These are phyloP conservation scores for Lepidium sativum DNA, from an alignment of 345 rosid species.

Conservation along the genomic window DNA sequence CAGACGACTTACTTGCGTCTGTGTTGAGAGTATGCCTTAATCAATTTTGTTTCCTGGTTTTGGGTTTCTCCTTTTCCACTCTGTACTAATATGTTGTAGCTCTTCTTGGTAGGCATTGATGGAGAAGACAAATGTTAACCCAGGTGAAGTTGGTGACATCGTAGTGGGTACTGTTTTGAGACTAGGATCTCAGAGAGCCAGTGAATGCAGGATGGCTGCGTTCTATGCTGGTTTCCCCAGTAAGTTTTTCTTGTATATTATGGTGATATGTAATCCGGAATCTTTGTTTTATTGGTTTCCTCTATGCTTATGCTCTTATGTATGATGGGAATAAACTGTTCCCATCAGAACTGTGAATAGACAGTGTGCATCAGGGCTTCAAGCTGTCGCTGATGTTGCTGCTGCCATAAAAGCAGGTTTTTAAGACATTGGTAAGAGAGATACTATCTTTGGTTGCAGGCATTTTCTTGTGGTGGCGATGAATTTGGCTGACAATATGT, in stretches of 20 bases:
- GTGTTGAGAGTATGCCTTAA: constrained; percentile 46
- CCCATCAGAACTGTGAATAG: too few species aligned
- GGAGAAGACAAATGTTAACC: constrained; percentile 67
- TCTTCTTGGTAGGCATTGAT: constrained; percentile 49
- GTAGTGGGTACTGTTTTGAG: constrained; percentile 94
- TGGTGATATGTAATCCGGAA: background rate
- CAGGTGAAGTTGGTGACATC: constrained; percentile 94
- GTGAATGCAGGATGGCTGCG: constrained; percentile 96
- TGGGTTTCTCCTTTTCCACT: background rate
- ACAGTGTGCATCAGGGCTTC: constrained; percentile 96
- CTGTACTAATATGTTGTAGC: background rate
- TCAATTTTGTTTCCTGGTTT: background rate
- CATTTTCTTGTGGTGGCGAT: background rate
- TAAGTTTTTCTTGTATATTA: constrained; percentile 1
- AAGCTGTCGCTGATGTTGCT: constrained; percentile 98
- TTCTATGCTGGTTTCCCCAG: constrained; percentile 98
- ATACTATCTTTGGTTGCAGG: background rate
- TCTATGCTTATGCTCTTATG: constrained; percentile 2
- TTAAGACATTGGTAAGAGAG: constrained; percentile 71
- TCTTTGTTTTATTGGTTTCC: background rate
- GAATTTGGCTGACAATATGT: background rate
- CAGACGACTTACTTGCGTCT: too few species aligned
- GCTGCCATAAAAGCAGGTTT: constrained; percentile 95
- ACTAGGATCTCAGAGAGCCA: constrained; percentile 83
- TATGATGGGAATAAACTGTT: constrained; percentile 39